These are phyloP conservation scores for Coemansia sp. DNA, from an alignment of 192 early-diverging fungal species.

Conservation along the genomic window DNA sequence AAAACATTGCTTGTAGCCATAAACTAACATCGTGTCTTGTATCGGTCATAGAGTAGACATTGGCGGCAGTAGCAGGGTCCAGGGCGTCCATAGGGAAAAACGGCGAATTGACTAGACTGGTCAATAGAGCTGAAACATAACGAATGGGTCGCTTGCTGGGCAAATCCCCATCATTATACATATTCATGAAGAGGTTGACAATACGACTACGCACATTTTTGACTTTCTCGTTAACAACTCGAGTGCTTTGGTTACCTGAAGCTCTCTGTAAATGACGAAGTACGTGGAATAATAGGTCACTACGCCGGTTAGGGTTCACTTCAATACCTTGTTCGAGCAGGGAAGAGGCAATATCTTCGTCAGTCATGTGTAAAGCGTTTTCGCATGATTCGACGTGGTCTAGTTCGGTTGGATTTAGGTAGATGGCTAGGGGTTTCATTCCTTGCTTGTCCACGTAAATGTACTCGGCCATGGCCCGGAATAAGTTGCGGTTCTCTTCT, in stretches of 20 bases:
- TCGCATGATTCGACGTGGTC: slow-evolving; percentile 40
- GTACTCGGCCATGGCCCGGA: slow-evolving; percentile 49
- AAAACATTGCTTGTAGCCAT: slow-evolving; percentile 51
- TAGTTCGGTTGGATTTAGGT: slow-evolving; percentile 36
- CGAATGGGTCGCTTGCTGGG: slow-evolving; percentile 33
- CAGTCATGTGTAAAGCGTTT: slow-evolving; percentile 12
- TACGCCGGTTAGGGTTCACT: slow-evolving; percentile 21
- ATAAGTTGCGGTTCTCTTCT: slow-evolving; percentile 31
- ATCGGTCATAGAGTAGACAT: slow-evolving; percentile 10
- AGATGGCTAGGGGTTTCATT: slow-evolving; percentile 42
- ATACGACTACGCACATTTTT: slow-evolving; percentile 49
- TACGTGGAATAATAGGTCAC: slow-evolving; percentile 33
- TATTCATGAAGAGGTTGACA: slow-evolving; percentile 39
- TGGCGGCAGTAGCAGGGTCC: not conserved
- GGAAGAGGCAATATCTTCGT: slow-evolving; percentile 27
- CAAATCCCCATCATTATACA: slow-evolving; percentile 24
- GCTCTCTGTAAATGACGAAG: slow-evolving; percentile 41
- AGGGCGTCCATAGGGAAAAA: slow-evolving; percentile 21
- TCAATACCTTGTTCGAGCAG: slow-evolving; percentile 28
- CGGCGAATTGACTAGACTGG: slow-evolving; percentile 29
- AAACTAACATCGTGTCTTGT: slow-evolving; percentile 42
- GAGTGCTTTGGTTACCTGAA: slow-evolving; percentile 23
- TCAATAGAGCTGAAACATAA: slow-evolving; percentile 36
- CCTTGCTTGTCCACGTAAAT: slow-evolving; percentile 43
- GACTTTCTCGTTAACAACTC: slow-evolving; percentile 48